These are phyloP conservation scores for Leishmania turanica DNA, from an alignment of 208 protist genomes.

Conservation along the genomic window DNA sequence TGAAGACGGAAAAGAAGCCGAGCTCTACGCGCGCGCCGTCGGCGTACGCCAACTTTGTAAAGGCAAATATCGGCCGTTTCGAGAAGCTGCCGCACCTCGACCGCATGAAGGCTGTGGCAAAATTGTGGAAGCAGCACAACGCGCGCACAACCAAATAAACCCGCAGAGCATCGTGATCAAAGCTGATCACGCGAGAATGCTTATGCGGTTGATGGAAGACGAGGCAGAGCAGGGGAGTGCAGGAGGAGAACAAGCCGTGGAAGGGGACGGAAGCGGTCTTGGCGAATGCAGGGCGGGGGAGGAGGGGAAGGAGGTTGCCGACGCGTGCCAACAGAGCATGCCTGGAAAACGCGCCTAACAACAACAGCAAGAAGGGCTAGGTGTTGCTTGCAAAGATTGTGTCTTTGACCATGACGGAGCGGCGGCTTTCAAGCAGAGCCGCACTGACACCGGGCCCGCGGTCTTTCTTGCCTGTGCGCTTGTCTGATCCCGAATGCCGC, in stretches of 20 bases:
- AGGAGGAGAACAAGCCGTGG: neutral
- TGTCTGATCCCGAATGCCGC: neutral
- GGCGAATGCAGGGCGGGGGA: neutral
- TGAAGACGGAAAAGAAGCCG: slow-evolving; percentile 34
- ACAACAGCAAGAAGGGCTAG: neutral
- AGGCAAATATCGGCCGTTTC: slow-evolving; percentile 79
- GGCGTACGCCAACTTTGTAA: slow-evolving; percentile 77
- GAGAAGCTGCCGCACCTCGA: slow-evolving; percentile 72
- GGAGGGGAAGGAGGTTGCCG: neutral
- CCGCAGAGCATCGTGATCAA: neutral
- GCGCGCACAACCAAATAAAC: slow-evolving; percentile 20
- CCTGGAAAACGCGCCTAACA: neutral
- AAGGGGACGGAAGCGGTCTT: neutral
- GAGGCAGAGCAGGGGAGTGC: neutral
- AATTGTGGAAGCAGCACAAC: slow-evolving; percentile 86
- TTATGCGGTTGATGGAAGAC: neutral
- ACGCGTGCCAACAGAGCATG: neutral
- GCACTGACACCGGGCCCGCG: neutral
- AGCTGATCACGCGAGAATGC: neutral
- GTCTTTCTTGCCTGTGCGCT: neutral
- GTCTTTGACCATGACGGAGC: neutral
- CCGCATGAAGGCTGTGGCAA: slow-evolving; percentile 83
- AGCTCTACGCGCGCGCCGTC: slow-evolving; percentile 31
- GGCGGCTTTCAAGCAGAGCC: neutral
- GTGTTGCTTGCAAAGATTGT: neutral